A percentile compares a stretch with the other conserved stretches of the same genome.
phyloP scores from a whole-genome alignment of 306 rosid species.

The Trifolium dubium region DNA sequence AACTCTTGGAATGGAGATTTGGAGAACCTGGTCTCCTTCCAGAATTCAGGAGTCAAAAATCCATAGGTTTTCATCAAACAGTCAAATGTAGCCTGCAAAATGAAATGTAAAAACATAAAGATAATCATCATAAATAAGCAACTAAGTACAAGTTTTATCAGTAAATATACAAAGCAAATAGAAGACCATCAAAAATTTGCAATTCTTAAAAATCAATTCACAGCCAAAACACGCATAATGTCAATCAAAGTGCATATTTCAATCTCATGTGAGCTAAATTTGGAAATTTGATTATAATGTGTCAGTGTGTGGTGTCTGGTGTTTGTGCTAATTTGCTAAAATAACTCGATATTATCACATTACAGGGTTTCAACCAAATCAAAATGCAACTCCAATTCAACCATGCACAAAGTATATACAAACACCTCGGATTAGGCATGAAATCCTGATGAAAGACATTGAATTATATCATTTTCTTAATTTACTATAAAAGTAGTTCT shows the following conservation, averaged over 20 bases:
- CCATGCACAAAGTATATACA: background rate
- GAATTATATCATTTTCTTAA: no score
- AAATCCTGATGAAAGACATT: no score
- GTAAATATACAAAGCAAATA: no score
- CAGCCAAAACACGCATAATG: background rate
- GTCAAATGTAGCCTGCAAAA: constrained; percentile 46
- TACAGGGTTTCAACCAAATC: background rate
- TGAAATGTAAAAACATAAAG: no score
- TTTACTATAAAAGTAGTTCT: no score
- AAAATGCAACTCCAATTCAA: background rate
- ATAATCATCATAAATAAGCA: background rate
- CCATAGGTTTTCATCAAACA: constrained; percentile 45
- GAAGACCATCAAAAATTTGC: background rate
- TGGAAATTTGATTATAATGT: no score
- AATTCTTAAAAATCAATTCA: background rate
- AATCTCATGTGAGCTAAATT: no score
- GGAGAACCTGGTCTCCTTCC: constrained; percentile 46
- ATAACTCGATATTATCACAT: background rate
- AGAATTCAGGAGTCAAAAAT: constrained; percentile 42
- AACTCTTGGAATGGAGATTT: constrained; percentile 49
- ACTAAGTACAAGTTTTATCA: background rate
- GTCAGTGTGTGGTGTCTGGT: no score
- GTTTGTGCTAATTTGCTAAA: background rate
- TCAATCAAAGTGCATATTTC: background rate
- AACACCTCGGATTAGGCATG: no score